Percentiles rank a stretch among this genome's conserved stretches.
These are phyloP conservation scores for Penium margaritaceum DNA, from an alignment of 139 green algal species.

Conservation along the genomic window DNA sequence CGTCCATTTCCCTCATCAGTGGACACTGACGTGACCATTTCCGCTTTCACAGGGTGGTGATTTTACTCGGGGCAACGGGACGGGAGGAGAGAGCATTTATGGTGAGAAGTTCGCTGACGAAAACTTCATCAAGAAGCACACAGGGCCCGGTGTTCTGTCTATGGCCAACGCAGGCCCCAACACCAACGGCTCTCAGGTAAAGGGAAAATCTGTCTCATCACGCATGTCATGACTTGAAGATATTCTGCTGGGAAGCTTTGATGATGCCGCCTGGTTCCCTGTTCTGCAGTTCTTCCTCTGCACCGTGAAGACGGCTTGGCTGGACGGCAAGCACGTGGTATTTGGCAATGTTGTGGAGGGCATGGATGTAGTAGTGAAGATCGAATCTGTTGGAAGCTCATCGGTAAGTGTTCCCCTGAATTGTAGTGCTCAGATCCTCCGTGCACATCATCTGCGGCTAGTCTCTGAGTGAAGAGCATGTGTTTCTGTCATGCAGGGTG, in stretches of 20 bases:
- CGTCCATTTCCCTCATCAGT: no score
- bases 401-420: no score
- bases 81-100: conserved; percentile 56
- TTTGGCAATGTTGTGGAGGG: conserved; percentile 90
- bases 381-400: conserved; percentile 71
- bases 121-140: conserved; percentile 81
- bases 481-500: no score
- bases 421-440: no score
- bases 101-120: conserved; percentile 53
- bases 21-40: no score
- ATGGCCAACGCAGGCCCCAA: conserved; percentile 61
- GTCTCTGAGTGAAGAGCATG: not conserved
- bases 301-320: conserved; percentile 51
- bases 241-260: not conserved
- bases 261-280: not conserved
- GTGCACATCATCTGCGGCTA: not conserved
- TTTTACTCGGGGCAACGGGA: conserved; percentile 53
- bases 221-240: not conserved
- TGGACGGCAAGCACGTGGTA: conserved; percentile 74
- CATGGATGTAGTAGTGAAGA: conserved; percentile 85
- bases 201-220: not conserved
- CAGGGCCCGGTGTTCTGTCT: conserved; percentile 46
- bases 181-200: conserved; percentile 66
- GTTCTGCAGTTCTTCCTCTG: conserved; percentile 55
- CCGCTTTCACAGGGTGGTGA: conserved; percentile 53